Percentiles rank a stretch among this genome's conserved stretches.
These are phyloP conservation scores for Raddia guianensis DNA, from an alignment of 176 grass and related monocot genomes.

Conservation along the genomic window DNA sequence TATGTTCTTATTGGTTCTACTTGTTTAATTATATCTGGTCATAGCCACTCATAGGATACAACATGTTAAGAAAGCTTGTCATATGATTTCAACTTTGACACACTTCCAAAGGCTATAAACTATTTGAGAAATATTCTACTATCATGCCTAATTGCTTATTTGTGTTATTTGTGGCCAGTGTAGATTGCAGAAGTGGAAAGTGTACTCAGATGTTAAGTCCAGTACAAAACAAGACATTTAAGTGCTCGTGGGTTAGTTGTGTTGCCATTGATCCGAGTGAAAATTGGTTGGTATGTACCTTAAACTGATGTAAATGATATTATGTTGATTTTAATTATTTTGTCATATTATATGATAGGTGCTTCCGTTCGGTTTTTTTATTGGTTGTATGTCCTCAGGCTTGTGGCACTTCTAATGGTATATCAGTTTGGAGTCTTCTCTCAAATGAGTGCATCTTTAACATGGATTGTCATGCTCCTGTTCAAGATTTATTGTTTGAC, in stretches of 20 bases:
- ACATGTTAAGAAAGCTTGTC: background rate
- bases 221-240: slow-evolving; percentile 54
- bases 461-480: slow-evolving; percentile 58
- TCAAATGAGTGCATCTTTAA: slow-evolving; percentile 90
- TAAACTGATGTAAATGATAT: slow-evolving; percentile 5
- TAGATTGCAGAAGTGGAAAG: slow-evolving; percentile 87
- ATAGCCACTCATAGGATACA: slow-evolving; percentile 1
- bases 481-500: slow-evolving; percentile 89
- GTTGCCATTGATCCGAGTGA: slow-evolving; percentile 86
- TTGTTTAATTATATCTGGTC: background rate
- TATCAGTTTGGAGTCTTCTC: slow-evolving; percentile 93
- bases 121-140: slow-evolving; percentile 5
- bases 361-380: slow-evolving; percentile 10
- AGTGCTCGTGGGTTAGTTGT: slow-evolving; percentile 71
- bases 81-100: background rate
- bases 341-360: background rate
- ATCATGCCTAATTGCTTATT: slow-evolving; percentile 27
- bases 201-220: slow-evolving; percentile 69
- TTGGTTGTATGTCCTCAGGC: slow-evolving; percentile 49
- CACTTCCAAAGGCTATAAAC: slow-evolving; percentile 1
- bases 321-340: slow-evolving; percentile 16
- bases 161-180: slow-evolving; percentile 36
- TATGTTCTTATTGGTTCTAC: slow-evolving; percentile 13
- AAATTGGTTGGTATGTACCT: slow-evolving; percentile 84
- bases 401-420: slow-evolving; percentile 68